phyloP scores from a whole-genome alignment of 306 rosid species.

The Medicago arabica region DNA sequence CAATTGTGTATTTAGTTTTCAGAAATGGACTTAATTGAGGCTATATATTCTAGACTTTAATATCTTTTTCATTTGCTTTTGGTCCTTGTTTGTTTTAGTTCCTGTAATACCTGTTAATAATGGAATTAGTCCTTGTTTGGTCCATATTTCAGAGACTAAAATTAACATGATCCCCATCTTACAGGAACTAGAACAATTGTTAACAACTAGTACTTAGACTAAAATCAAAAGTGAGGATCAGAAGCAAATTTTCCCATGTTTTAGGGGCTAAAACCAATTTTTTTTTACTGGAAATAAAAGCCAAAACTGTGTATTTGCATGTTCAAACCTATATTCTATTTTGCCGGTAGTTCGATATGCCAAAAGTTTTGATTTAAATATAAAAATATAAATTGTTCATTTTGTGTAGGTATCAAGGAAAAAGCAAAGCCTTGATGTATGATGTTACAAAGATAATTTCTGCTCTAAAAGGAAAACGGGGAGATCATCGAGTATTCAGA shows the following conservation, averaged over 20 bases:
- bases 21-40: slow-evolving; percentile 23
- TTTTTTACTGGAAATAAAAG: background rate
- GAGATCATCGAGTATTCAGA: slow-evolving; percentile 95
- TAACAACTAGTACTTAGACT: background rate
- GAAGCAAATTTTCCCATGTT: background rate
- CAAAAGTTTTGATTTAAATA: slow-evolving; percentile 34
- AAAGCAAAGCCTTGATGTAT: slow-evolving; percentile 94
- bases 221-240: background rate
- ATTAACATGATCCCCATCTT: background rate
- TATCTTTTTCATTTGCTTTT: background rate
- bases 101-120: background rate
- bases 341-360: slow-evolving; percentile 18
- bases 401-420: slow-evolving; percentile 84
- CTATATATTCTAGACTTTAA: background rate
- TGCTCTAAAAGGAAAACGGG: slow-evolving; percentile 82
- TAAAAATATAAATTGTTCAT: slow-evolving; percentile 39
- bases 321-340: slow-evolving; percentile 6
- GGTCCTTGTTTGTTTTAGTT: background rate
- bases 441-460: slow-evolving; percentile 95
- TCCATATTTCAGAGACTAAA: background rate
- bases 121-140: background rate
- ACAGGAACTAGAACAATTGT: background rate
- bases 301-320: background rate
- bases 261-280: background rate
- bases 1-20: slow-evolving; percentile 28